A percentile compares a stretch with the other conserved stretches of the same genome.
These are phyloP conservation scores for Aspergillus piperis DNA, from an alignment of 2,329 filamentous ascomycete genomes.

Conservation along the genomic window DNA sequence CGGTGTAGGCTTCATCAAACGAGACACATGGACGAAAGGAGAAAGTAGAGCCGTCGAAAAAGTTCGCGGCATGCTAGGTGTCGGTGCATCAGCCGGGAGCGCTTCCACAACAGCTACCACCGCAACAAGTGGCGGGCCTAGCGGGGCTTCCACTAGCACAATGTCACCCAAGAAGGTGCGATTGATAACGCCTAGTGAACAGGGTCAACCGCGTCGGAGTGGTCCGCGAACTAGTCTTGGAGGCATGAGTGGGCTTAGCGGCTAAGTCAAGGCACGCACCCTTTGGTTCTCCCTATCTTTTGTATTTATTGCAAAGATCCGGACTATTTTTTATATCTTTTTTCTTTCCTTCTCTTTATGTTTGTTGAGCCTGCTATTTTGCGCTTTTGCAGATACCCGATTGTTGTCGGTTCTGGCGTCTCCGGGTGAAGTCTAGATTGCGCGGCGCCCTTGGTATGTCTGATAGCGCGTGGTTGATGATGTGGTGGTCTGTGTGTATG, in stretches of 20 bases:
- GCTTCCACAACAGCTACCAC: constrained; percentile 25
- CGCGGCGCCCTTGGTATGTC: neutral
- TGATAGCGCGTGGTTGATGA: neutral
- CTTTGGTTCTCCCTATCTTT: neutral
- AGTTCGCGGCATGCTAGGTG: constrained; percentile 46
- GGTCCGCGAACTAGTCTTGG: constrained; percentile 26
- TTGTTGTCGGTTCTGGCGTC: neutral
- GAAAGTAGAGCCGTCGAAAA: constrained; percentile 51
- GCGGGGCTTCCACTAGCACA: constrained; percentile 32
- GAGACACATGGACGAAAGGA: constrained; percentile 47
- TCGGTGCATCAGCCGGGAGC: constrained; percentile 29
- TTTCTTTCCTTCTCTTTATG: neutral
- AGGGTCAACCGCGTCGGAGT: constrained; percentile 31
- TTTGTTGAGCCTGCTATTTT: neutral
- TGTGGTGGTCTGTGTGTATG: neutral
- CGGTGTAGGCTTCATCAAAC: constrained; percentile 41
- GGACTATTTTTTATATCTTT: neutral
- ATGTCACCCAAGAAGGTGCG: constrained; percentile 49
- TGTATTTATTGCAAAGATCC: neutral
- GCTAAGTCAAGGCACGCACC: neutral
- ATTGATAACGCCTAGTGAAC: constrained; percentile 47
- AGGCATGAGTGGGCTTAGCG: constrained; percentile 13
- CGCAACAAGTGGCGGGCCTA: constrained; percentile 22
- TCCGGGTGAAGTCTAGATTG: neutral
- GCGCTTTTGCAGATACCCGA: neutral